Base-by-base conservation (phyloP, 139 green algal genomes). In the Haematococcus sp. region DNA sequence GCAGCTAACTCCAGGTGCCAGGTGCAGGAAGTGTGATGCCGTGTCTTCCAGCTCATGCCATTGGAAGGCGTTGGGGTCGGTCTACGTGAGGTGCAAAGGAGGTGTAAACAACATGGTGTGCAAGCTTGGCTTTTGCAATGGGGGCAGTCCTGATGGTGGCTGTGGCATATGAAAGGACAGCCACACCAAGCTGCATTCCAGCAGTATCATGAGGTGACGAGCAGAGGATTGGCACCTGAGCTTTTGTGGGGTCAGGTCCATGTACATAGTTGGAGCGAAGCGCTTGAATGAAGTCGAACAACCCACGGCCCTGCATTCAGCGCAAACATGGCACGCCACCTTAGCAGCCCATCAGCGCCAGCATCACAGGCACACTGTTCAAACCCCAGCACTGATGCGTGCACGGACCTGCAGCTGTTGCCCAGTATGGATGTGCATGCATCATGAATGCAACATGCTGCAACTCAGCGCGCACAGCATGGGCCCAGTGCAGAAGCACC, bases 41-140 rank as follows among this genome's bases (percentile, higher is more conserved):
- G 58, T 19, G 22, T 61, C 44, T 0, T 72, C 77, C 33, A 93
- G 66, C 32, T 32, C 71, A 0, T n/a, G 30, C 88, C 89, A 94
- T 55, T 84, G 49, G 63, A 93, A 91, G n/a, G 31, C 81, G 68
- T 27, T 69, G 65, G 25, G 35, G 49, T 73, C 84, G 73, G 1
- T 73, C 69, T 23, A 86, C 71, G 3, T n/a, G 16, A 22, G 28
- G 79, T 77, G 23, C 58, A 56, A 25, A 86, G 74, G 19, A 76
- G 83, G 2, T 49, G n/a, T n/a, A n/a, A n/a, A n/a, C n/a, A n/a
- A n/a, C n/a, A n/a, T n/a, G n/a, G n/a, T n/a, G n/a, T n/a, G n/a
- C n/a, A n/a, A n/a, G n/a, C n/a, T n/a, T n/a, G n/a, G n/a, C n/a
- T n/a, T n/a, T n/a, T n/a, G n/a, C n/a, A n/a, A n/a, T n/a, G n/a